Evolutionary conservation across 805 yeast species (phyloP).

Genomic region (Metschnikowia gruessii): DNA sequence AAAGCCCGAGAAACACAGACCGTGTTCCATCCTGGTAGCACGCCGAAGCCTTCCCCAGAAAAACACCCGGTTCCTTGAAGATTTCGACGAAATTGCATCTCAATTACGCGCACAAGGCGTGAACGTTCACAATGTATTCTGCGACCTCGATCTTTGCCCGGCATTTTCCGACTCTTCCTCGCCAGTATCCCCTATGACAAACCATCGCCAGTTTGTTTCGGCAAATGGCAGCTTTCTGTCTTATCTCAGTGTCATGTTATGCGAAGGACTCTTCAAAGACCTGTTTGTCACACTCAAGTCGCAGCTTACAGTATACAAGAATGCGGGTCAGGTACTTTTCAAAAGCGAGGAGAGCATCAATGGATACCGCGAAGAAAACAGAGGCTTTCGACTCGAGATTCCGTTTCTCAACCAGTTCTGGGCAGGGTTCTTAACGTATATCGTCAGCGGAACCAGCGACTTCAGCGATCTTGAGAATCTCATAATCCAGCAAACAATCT

Average conservation of each 20-base stretch:
- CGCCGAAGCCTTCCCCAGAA: constrained; percentile 4
- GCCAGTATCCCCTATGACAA: constrained; percentile 17
- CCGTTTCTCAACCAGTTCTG: constrained; percentile 41
- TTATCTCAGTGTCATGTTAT: constrained; percentile 8
- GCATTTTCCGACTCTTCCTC: constrained; percentile 9
- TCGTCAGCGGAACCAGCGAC: constrained; percentile 30
- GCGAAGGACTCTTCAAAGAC: neutral
- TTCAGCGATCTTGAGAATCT: constrained; percentile 21
- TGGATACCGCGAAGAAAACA: constrained; percentile 25
- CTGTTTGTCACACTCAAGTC: constrained; percentile 28
- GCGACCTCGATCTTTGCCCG: constrained; percentile 12
- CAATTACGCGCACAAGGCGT: constrained; percentile 10
- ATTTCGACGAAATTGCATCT: constrained; percentile 7
- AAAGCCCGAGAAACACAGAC: neutral
- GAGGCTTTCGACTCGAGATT: constrained; percentile 26
- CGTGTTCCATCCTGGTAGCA: neutral
- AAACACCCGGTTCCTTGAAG: constrained; percentile 8
- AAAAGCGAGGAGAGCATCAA: constrained; percentile 29
- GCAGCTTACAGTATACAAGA: constrained; percentile 25
- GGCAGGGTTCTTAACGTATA: constrained; percentile 36
- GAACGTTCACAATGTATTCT: constrained; percentile 11
- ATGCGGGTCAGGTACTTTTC: constrained; percentile 20
- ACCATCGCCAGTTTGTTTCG: constrained; percentile 13
- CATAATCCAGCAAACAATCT: constrained; percentile 31
- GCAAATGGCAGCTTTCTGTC: constrained; percentile 18